These are phyloP conservation scores for Raddia guianensis DNA, from an alignment of 176 grass and related monocot species.

Conservation along the genomic window DNA sequence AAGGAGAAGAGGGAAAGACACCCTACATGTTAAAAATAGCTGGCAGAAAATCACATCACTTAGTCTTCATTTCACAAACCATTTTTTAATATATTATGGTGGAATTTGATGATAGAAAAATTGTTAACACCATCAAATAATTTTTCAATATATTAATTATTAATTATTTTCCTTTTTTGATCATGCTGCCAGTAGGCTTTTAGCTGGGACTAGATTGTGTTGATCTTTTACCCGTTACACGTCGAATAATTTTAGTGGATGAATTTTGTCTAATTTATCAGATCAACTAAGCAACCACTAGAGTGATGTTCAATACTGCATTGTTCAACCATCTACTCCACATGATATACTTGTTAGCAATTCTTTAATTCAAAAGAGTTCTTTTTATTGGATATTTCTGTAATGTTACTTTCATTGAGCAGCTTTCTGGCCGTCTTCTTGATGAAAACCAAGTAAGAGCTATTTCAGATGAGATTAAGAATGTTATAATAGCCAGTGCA, in stretches of 20 bases:
- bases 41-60: neutral
- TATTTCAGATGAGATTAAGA: slow-evolving; percentile 93
- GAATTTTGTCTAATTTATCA: neutral
- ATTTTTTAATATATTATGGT: neutral
- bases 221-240: neutral
- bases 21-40: neutral
- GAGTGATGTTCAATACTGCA: neutral
- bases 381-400: neutral
- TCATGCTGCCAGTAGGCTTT: neutral
- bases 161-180: slow-evolving; percentile 11
- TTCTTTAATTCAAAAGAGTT: neutral
- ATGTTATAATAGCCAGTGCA: slow-evolving; percentile 95
- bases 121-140: neutral
- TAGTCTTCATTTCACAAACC: neutral
- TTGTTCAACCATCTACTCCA: neutral
- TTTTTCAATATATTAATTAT: neutral
- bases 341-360: neutral
- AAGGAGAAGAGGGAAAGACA: neutral
- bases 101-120: neutral
- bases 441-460: slow-evolving; percentile 88
- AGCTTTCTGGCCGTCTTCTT: slow-evolving; percentile 84
- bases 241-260: neutral
- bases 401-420: slow-evolving; percentile 35
- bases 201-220: neutral
- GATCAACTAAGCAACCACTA: neutral